Base-by-base conservation (phyloP, 2,329 filamentous ascomycete species). In the Ophiostoma pallidulum region DNA sequence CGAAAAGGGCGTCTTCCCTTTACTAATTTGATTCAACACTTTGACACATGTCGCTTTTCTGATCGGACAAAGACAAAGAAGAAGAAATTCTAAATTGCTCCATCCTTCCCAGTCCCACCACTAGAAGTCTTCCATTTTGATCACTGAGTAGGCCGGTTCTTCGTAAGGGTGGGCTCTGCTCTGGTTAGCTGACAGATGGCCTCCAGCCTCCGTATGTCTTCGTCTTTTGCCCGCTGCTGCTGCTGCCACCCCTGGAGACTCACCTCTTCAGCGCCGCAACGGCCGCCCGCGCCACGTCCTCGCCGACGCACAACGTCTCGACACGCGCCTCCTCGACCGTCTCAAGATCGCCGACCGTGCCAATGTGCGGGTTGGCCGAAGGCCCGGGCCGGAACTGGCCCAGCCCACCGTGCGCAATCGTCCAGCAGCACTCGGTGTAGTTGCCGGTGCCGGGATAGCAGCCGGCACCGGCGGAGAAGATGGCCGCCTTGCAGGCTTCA, bases 381-480 rank as follows among this genome's bases (percentile, higher is more conserved):
- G 70, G 69, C 0, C 77, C 78, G 0, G 82, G 81, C 0, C 77
- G 73, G 61, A 86, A 87, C 57, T 86, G 81, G 0, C 80, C 80
- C 5, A 48, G 4, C 0, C 67, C 77, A 4, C 82, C 83, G 4
- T 63, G 53, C 0, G 65, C 14, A 14, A 51, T 62, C 3, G 66
- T 64, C 66, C 68, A 80, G 60, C 70, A 72, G 58, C 67, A 73
- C 54, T 80, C 73, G 20, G 71, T 75, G 57, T 79, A 79, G 55
- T 69, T 69, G n/a, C 71, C 72, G 0, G 26, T 2, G 20, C 47
- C 47, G 14, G 73, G 70, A 48, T 73, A 75, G 10, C 68, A 63
- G 22, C 77, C 76, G 3, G 75, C 76, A n/a, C 76, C 75, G 14
- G 74, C 72, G n/a, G 65, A 65, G 58, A 80, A 78, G 54, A 80